phyloP scores from a whole-genome alignment of 352 stramenopile species.

The Elongisporangium senticosum region DNA sequence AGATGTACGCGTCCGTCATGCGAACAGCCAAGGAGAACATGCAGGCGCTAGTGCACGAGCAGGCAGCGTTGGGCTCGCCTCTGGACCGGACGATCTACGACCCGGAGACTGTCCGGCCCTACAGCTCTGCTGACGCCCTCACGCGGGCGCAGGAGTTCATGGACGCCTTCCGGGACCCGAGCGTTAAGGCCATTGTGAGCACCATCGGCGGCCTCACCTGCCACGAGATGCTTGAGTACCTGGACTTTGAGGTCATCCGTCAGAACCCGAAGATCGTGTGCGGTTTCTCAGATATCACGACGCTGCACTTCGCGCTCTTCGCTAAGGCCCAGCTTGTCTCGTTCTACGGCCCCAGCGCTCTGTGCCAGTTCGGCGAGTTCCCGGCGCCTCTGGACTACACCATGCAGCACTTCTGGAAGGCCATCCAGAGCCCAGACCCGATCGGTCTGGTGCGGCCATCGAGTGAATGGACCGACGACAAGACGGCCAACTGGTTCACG shows the following conservation, averaged over 20 bases:
- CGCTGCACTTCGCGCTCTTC: constrained; percentile 50
- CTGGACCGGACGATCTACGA: constrained; percentile 17
- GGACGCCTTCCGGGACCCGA: constrained; percentile 37
- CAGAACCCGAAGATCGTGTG: constrained; percentile 47
- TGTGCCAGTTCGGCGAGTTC: constrained; percentile 62
- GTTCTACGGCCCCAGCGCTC: constrained; percentile 55
- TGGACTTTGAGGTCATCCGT: constrained; percentile 46
- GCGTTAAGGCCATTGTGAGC: constrained; percentile 40
- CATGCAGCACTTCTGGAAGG: constrained; percentile 30
- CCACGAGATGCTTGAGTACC: constrained; percentile 53
- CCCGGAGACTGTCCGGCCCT: constrained; percentile 14
- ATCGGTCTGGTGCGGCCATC: constrained; percentile 32
- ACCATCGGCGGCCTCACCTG: constrained; percentile 54
- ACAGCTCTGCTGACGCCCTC: constrained; percentile 44
- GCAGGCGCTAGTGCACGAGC: not conserved
- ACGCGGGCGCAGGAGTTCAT: constrained; percentile 42
- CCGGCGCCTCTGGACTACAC: constrained; percentile 39
- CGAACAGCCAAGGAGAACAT: constrained; percentile 27
- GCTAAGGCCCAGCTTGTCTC: constrained; percentile 30
- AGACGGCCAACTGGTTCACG: constrained; percentile 55
- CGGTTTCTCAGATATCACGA: constrained; percentile 60
- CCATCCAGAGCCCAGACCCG: constrained; percentile 16
- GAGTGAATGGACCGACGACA: constrained; percentile 53
- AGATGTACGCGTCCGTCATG: constrained; percentile 38
- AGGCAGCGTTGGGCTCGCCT: not conserved